Evolutionary conservation across 2,329 filamentous ascomycete genomes (phyloP), one percentile per base, ranked within the genome.

Genomic region (Amphichorda felina): DNA sequence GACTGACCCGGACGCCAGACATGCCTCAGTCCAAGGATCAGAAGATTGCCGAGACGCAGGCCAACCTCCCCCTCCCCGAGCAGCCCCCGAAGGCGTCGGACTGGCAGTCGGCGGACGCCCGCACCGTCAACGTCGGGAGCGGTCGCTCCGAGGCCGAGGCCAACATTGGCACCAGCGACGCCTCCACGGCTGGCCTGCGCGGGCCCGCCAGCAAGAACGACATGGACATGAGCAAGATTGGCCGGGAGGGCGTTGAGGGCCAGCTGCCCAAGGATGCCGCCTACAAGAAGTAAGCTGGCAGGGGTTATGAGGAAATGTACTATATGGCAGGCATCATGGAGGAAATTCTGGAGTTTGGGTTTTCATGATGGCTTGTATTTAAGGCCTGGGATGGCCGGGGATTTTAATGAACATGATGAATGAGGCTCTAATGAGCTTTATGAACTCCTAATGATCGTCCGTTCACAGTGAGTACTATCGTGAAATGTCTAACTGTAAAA

Each of bases 61-160:
- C 76, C 55, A 85, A 86, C 59, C 76, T 93, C 22, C 82, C 82
- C 35, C 73, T 88, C 34, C 85, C 84, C 14, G 82, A 89, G 2
- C 68, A 88, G 45, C 84, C 84, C 16, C 82, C 82, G 2, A 63
- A 60, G n/a, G 61, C 75, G n/a, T 82, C 81, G 5, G 83, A 91
- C 66, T 87, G 77, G 70, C 77, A 88, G 54, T 84, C 79, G 0
- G 65, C 71, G 34, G 82, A 89, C 48, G 68, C 68, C 22, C 62
- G 72, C 42, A 83, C 63, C 38, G 76, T 83, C 51, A 81, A 84
- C 50, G 75, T 83, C 33, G 80, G 80, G 43, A 73, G 76, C 25
- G 79, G 80, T 15, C 58, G 68, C 36, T 46, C 66, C 2, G 31
- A 32, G 40, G 33, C 40, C n/a, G 54, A 70, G 44, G 69, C 62